These are phyloP conservation scores for Kodamaea fungicola DNA, from an alignment of 1,139 yeast genomes.

Conservation along the genomic window DNA sequence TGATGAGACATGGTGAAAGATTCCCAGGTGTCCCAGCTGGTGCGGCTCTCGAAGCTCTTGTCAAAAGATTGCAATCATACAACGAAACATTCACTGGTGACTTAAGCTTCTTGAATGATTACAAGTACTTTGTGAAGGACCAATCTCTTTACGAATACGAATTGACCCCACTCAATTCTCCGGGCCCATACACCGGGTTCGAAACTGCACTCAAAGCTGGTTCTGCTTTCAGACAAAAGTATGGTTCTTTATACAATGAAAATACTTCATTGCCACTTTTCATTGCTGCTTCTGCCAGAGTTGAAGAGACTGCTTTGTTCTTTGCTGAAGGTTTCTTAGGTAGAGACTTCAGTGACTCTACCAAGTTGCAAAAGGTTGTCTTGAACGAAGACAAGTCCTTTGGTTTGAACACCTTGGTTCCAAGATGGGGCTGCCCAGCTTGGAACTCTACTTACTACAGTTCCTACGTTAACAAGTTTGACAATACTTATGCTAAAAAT, in stretches of 20 bases:
- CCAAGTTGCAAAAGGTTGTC: slow-evolving; percentile 13
- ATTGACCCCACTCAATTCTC: slow-evolving; percentile 7
- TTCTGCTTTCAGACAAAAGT: slow-evolving; percentile 26
- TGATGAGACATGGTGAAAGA: slow-evolving; percentile 68
- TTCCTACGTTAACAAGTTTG: slow-evolving; percentile 13
- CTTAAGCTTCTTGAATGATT: slow-evolving; percentile 23
- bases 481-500: slow-evolving; percentile 27
- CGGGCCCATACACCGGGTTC: slow-evolving; percentile 15
- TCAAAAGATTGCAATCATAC: slow-evolving; percentile 19
- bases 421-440: slow-evolving; percentile 26
- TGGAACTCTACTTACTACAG: slow-evolving; percentile 13
- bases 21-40: slow-evolving; percentile 42
- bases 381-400: slow-evolving; percentile 23
- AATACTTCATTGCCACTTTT: slow-evolving; percentile 23
- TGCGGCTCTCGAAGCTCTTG: slow-evolving; percentile 16
- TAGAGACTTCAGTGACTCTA: slow-evolving; percentile 2
- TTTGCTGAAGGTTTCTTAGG: slow-evolving; percentile 26
- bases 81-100: slow-evolving; percentile 19
- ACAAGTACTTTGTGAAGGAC: slow-evolving; percentile 21
- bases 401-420: slow-evolving; percentile 28
- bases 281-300: slow-evolving; percentile 27
- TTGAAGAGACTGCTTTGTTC: slow-evolving; percentile 24
- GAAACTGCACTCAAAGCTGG: slow-evolving; percentile 30
- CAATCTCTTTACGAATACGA: slow-evolving; percentile 18
- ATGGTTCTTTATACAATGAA: slow-evolving; percentile 20